phyloP scores from a whole-genome alignment of 1,284 basidiomycete species.

The Coriolopsis trogii region DNA sequence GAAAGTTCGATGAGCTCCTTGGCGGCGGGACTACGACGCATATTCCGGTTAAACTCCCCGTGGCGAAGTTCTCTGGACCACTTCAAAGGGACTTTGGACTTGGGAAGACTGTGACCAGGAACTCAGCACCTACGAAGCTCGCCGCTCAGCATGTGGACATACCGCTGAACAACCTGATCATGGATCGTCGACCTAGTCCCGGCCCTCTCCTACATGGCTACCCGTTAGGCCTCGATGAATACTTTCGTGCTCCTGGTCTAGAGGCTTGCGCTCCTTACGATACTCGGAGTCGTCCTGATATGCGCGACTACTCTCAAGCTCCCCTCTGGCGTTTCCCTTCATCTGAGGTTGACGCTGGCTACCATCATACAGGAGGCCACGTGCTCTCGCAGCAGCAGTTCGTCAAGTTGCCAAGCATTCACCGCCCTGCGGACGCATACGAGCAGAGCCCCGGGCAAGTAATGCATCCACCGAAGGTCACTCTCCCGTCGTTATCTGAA shows the following conservation, averaged over 20 bases:
- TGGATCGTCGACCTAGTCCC: no score
- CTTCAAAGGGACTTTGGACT: no score
- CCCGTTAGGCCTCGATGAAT: no score
- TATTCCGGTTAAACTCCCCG: neutral
- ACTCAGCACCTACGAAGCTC: no score
- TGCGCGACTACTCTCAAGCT: no score
- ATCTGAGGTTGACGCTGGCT: neutral
- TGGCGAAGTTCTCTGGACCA: neutral
- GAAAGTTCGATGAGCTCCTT: slow-evolving; percentile 21
- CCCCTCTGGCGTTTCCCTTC: neutral
- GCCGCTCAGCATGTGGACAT: no score
- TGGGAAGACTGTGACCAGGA: no score
- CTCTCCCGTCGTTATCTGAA: slow-evolving; percentile 14
- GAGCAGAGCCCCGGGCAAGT: neutral
- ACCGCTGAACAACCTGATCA: no score
- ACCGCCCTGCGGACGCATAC: neutral
- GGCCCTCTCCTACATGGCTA: no score
- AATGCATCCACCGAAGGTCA: slow-evolving; percentile 17
- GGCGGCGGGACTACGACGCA: neutral
- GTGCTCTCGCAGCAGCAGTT: neutral
- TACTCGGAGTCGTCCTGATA: no score
- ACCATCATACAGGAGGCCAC: neutral
- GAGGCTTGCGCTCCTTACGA: no score
- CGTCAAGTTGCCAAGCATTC: slow-evolving; percentile 16
- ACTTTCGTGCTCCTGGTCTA: no score